These are phyloP conservation scores for Brachypodium distachyon DNA, from an alignment of 202 grass and related monocot genomes.

Conservation along the genomic window DNA sequence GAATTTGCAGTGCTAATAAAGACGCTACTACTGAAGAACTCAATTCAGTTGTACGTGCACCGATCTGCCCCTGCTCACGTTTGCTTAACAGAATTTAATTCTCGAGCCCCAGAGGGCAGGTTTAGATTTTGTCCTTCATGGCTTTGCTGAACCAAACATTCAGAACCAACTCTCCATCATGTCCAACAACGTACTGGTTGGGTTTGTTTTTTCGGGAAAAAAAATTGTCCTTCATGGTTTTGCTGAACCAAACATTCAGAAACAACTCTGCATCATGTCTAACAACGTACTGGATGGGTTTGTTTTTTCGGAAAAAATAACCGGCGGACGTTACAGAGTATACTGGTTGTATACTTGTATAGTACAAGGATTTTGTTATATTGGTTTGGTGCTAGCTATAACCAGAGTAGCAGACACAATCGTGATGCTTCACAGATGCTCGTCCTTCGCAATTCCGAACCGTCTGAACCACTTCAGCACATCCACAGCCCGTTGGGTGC, in stretches of 20 bases:
- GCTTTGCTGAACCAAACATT: background rate
- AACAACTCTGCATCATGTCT: background rate
- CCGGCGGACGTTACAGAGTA: too few relatives aligned
- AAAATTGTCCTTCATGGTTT: background rate
- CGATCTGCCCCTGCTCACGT: background rate
- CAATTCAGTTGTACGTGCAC: background rate
- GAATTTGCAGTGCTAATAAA: too few relatives aligned
- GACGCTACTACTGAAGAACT: background rate
- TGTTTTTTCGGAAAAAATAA: too few relatives aligned
- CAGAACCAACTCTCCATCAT: background rate
- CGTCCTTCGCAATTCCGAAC: conserved; percentile 2
- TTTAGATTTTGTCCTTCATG: background rate
- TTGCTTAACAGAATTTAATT: background rate
- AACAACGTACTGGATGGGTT: too few relatives aligned
- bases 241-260: background rate
- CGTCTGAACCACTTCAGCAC: background rate
- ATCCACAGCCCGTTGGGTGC: background rate
- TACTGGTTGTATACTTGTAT: too few relatives aligned
- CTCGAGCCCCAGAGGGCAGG: background rate
- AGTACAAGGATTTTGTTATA: too few relatives aligned
- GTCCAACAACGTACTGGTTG: too few relatives aligned
- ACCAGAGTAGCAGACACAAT: too few relatives aligned
- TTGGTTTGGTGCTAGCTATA: too few relatives aligned
- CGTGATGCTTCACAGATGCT: background rate
- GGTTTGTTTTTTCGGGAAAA: too few relatives aligned